Evolutionary conservation across 495 filamentous ascomycete genomes (phyloP).

Genomic region (Aspergillus asperescens): DNA sequence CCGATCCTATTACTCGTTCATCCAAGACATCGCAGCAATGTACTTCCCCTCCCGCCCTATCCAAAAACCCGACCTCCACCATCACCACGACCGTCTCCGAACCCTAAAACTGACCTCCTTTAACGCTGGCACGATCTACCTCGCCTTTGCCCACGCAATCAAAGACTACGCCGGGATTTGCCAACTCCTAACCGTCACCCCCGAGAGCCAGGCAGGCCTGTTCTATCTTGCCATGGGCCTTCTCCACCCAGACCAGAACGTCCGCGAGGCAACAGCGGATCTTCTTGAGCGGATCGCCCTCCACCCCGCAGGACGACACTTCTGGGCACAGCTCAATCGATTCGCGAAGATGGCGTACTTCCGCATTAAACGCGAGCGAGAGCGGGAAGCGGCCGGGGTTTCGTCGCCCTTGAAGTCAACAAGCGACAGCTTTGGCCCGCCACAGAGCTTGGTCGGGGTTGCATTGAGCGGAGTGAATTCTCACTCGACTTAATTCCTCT

Average conservation of each 20-base stretch:
- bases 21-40: conserved; percentile 65
- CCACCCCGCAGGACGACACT: conserved; percentile 89
- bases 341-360: conserved; percentile 81
- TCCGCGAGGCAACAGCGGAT: conserved; percentile 70
- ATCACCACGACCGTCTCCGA: conserved; percentile 87
- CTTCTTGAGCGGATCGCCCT: conserved; percentile 75
- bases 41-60: conserved; percentile 61
- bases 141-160: conserved; percentile 69
- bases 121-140: conserved; percentile 73
- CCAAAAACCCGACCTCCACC: conserved; percentile 76
- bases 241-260: conserved; percentile 82
- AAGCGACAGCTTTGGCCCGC: conserved; percentile 24
- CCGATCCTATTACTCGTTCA: conserved; percentile 89
- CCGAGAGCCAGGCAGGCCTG: conserved; percentile 80
- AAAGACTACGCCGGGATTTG: conserved; percentile 83
- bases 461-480: conserved; percentile 29
- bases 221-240: conserved; percentile 90
- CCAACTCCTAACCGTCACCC: conserved; percentile 78
- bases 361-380: conserved; percentile 60
- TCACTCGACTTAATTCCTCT: not conserved
- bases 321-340: conserved; percentile 79
- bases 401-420: conserved; percentile 2
- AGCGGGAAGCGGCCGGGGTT: conserved; percentile 44
- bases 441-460: conserved; percentile 37
- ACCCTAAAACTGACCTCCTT: conserved; percentile 64